These are phyloP conservation scores for Naganishia onofrii DNA, from an alignment of 768 basidiomycete species.

Conservation along the genomic window DNA sequence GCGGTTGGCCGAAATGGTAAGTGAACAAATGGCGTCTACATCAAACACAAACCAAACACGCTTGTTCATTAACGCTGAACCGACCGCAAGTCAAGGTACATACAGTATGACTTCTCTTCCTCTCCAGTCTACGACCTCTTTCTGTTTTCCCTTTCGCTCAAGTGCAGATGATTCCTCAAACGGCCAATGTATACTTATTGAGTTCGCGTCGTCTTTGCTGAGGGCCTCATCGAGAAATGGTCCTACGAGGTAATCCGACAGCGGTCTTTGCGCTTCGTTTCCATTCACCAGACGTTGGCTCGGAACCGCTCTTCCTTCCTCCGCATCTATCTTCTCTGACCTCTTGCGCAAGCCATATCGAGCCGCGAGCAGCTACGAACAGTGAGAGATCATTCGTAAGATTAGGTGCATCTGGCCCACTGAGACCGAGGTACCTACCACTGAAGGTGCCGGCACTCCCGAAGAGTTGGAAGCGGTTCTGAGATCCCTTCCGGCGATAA, in stretches of 20 bases:
- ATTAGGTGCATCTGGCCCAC: not conserved
- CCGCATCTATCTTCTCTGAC: not conserved
- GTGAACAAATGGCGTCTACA: slow-evolving; percentile 33
- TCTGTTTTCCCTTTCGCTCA: not conserved
- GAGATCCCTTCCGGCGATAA: slow-evolving; percentile 16
- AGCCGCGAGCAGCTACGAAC: not conserved
- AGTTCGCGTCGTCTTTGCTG: not conserved
- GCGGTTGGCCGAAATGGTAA: slow-evolving; percentile 35
- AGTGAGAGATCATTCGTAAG: not conserved
- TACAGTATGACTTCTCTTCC: slow-evolving; percentile 32
- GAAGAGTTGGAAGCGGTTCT: slow-evolving; percentile 19
- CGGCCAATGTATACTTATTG: not conserved
- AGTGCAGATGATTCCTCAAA: slow-evolving; percentile 11
- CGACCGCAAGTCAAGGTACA: not conserved
- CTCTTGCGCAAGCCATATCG: slow-evolving; percentile 25
- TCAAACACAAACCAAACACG: not conserved
- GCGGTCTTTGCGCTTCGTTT: slow-evolving; percentile 18
- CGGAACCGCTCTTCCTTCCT: not conserved
- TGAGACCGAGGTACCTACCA: not conserved
- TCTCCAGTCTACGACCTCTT: slow-evolving; percentile 26
- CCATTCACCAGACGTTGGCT: not conserved
- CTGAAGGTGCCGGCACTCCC: slow-evolving; percentile 1
- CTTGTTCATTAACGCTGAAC: not conserved
- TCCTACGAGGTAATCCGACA: slow-evolving; percentile 28
- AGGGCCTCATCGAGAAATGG: slow-evolving; percentile 26